A percentile compares a stretch with the other conserved stretches of the same genome.
phyloP scores from a whole-genome alignment of 306 rosid genomes.

The Adenanthera pavonina region DNA sequence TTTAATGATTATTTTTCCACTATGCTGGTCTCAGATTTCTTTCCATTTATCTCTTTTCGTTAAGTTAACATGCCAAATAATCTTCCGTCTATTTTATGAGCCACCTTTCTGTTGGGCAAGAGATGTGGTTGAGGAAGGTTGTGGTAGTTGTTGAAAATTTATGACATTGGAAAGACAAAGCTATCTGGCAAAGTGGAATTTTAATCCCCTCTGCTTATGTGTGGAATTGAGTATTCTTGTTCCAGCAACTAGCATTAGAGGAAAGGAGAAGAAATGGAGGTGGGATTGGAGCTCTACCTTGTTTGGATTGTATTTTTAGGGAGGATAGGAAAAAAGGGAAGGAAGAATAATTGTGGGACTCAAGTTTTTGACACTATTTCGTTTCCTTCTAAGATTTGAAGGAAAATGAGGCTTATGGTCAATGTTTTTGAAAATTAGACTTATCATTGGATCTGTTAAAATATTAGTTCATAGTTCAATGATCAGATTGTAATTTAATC shows the following conservation, averaged over 20 bases:
- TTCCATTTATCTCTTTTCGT: not conserved
- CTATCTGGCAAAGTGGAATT: not conserved
- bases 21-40: not conserved
- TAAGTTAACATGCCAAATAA: not conserved
- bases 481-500: too few relatives aligned
- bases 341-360: not conserved
- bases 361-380: not conserved
- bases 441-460: too few relatives aligned
- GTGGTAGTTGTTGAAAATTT: not conserved
- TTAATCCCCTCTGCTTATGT: not conserved
- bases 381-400: not conserved
- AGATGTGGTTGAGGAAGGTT: not conserved
- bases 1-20: not conserved
- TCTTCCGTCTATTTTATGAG: not conserved
- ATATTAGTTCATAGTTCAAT: too few relatives aligned
- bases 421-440: too few relatives aligned
- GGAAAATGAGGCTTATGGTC: not conserved
- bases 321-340: not conserved
- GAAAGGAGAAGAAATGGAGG: not conserved
- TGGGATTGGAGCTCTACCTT: not conserved
- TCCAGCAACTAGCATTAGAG: constrained; percentile 9
- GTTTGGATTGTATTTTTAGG: not conserved
- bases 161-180: not conserved
- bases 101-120: not conserved
- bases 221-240: not conserved